These are phyloP conservation scores for Endoconidiophora laricicola DNA, from an alignment of 2,329 filamentous ascomycete genomes.

Conservation along the genomic window DNA sequence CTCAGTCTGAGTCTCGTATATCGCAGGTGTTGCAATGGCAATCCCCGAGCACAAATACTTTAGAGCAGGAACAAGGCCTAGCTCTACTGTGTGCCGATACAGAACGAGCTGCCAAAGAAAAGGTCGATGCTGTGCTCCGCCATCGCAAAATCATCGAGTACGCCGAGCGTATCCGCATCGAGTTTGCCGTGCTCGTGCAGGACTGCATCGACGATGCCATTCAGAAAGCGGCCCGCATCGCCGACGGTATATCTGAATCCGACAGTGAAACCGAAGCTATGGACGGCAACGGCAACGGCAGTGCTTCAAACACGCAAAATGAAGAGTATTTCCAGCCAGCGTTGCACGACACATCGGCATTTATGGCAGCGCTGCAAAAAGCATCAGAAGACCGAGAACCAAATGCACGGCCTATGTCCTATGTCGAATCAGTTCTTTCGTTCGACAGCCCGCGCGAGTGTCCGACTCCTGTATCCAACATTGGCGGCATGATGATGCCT, in stretches of 20 bases:
- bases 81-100: slow-evolving; percentile 81
- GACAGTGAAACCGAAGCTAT: slow-evolving; percentile 28
- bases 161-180: slow-evolving; percentile 82
- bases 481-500: slow-evolving; percentile 24
- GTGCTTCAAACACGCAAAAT: slow-evolving; percentile 20
- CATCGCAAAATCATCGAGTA: slow-evolving; percentile 92
- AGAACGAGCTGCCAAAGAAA: slow-evolving; percentile 64
- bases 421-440: slow-evolving; percentile 60
- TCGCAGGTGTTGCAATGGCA: slow-evolving; percentile 94
- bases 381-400: slow-evolving; percentile 25
- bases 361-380: slow-evolving; percentile 37
- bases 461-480: slow-evolving; percentile 75
- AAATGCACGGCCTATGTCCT: slow-evolving; percentile 37
- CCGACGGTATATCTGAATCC: slow-evolving; percentile 70
- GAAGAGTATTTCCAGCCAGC: slow-evolving; percentile 43
- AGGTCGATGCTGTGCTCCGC: slow-evolving; percentile 83
- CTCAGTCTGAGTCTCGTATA: slow-evolving; percentile 87
- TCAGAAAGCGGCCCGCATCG: slow-evolving; percentile 74
- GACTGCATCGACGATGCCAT: slow-evolving; percentile 90
- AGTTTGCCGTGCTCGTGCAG: slow-evolving; percentile 83
- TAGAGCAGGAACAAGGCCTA: slow-evolving; percentile 86
- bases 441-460: slow-evolving; percentile 73
- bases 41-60: slow-evolving; percentile 74
- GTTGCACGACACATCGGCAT: slow-evolving; percentile 29
- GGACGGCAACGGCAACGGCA: slow-evolving; percentile 15